Base-by-base conservation (phyloP, 2,329 filamentous ascomycete species). In the Calonectria ilicicola region DNA sequence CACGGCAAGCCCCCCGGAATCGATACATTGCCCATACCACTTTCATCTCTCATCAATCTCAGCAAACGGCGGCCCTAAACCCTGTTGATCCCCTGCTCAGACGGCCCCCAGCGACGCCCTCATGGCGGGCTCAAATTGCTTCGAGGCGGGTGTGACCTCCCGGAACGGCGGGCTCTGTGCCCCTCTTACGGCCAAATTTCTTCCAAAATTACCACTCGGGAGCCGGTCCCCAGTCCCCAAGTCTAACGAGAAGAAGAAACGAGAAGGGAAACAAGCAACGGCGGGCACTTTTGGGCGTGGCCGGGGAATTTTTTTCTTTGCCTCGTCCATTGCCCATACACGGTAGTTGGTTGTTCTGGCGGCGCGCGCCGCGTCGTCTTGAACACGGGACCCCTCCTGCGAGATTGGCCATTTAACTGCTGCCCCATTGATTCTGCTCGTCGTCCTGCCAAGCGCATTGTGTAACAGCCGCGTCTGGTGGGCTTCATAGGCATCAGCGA, bases 31-130 rank as follows among this genome's bases (percentile, higher is more conserved):
- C 58, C 44, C 66, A 63, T 62, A 56, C 70, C 62, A 69, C 66
- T 66, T 56, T 72, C 70, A 72, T 72, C 70, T 72, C 69, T 72
- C 66, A 70, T 72, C 66, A 68, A 72, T 69, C 65, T 72, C 70
- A 71, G 49, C 44, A 27, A 62, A 27, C 62, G 66, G 62, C 32
- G 47, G 47, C 53, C 69, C 53, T 26, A 49, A 66, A 62, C 70
- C 65, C 65, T 69, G 65, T 60, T 15, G 32, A 60, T 60, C 60
- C 70, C 62, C 66, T 63, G 69, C 23, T 23, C 62, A 49, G 49
- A 51, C 40, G 63, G 44, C 21, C 29, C 53, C 53, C 53, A 58
- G 69, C 47, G 63, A 71, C 69, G 65, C 69, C 63, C 26, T 67
- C 56, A 67, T 47, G 51, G 65, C 51, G 14, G 29, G 46, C 51